Evolutionary conservation across 2,329 filamentous ascomycete genomes (phyloP), one percentile per base, ranked within the genome.

Genomic region (Alternaria triticimaculans): DNA sequence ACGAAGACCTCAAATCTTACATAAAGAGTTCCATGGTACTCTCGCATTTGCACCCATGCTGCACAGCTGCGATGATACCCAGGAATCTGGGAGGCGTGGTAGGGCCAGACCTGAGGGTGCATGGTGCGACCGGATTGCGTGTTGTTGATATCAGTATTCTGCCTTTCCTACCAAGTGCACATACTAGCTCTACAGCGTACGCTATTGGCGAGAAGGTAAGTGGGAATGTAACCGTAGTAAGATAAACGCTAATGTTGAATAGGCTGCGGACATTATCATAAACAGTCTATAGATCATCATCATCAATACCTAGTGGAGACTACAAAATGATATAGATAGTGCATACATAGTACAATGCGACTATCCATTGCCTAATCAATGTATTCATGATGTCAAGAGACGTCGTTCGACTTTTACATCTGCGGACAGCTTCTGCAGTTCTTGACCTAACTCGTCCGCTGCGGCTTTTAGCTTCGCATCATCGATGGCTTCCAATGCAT

Each of bases 401-500:
- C 55, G 45, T 9, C 30, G 30, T 15, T 58, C 45, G 2, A 58
- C 21, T 25, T 55, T 55, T 30, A 69, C 66, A 48, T 64, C 65
- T 9, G 62, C 43, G 18, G 70, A 70, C 23, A 73, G 41, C 41
- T 62, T 62, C 8, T 48, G 63, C 58, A 77, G 43, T 15, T 70
- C 66, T 3, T 41, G 23, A 9, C 63, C 59, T 25, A 79, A 60
- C 60, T 78, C 76, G 41, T 73, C 70, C 12, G 70, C 76, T 12
- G 75, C 76, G 10, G 57, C 57, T 11, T 73, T 62, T 51, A 79
- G 56, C 9, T 57, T 72, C 68, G 78, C 74, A 21, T 61, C 41
- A 15, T 37, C 48, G 5, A 56, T 8, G 18, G 43, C 23, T 43
- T 46, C 48, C 62, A 80, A 59, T 6, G 64, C 75, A 74, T 80